Base-by-base conservation (phyloP, 2,329 filamentous ascomycete species). In the Chrysosporium queenslandicum region DNA sequence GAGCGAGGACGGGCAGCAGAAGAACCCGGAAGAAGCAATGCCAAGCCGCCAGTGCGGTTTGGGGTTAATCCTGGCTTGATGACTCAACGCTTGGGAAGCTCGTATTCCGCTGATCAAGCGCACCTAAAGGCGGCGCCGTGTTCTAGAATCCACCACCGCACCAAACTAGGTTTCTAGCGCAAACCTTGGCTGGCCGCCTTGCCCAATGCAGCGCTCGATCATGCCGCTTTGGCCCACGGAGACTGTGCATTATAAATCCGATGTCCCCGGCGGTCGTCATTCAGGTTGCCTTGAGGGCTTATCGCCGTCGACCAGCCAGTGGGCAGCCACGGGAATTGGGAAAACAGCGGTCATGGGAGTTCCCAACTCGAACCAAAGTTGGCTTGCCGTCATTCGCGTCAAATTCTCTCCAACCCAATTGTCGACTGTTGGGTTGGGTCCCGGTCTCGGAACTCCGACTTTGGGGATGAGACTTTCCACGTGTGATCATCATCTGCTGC, bases 31-130 rank as follows among this genome's bases (percentile, higher is more conserved):
- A 30, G 27, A 14, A 30, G 12, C 7, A 7, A 25, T 11, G 48
- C 37, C 37, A 43, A 50, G 39, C 16, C 48, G 48, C 48, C 48
- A 50, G 27, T 29, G n/a, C 23, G 21, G 8, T 29, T 36, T 43
- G 34, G 40, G 49, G 20, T 20, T 37, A 25, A 18, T 16, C 18
- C 30, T 27, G 16, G 45, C 32, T 36, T 18, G 49, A 45, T 51
- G 49, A 51, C 39, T 51, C 49, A 51, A 30, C 27, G 27, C 27
- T 29, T 21, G n/a, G 32, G 3, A 12, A 34, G 9, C 29, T 34
- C 36, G 36, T 50, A 49, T 49, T 40, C 11, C 5, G 18, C 36
- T 7, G 40, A 29, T 14, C 12, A n/a, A 12, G 5, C n/a, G 43
- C 4, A 14, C 1, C 16, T 14, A 34, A 47, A 47, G 25, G 45